Percentiles rank a stretch among this genome's conserved stretches.
phyloP scores from a whole-genome alignment of 352 stramenopile genomes.

The Globisporangium okanoganense region DNA sequence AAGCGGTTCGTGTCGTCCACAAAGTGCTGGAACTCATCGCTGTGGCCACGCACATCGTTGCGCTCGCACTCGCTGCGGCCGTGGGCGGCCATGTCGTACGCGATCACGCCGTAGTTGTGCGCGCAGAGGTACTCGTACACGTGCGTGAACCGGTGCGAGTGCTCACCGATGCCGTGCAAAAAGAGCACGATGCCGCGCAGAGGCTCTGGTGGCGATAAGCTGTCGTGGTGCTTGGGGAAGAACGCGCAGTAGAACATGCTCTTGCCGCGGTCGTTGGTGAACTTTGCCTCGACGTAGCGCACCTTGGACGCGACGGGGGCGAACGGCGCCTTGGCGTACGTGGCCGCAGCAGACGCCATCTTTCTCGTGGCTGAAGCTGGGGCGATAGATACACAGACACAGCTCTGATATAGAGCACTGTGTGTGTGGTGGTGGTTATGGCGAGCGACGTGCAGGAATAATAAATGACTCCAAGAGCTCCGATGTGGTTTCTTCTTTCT shows the following conservation, averaged over 20 bases:
- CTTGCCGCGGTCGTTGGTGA: constrained; percentile 43
- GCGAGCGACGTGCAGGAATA: not conserved
- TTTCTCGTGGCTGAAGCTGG: not conserved
- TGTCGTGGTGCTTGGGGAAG: constrained; percentile 24
- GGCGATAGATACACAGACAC: no score
- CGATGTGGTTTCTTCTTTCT: no score
- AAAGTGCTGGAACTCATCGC: constrained; percentile 54
- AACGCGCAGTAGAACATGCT: constrained; percentile 54
- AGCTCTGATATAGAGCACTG: no score
- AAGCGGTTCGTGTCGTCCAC: constrained; percentile 72
- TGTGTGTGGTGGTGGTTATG: no score
- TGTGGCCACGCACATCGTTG: constrained; percentile 31
- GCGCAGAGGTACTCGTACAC: constrained; percentile 47
- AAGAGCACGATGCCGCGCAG: constrained; percentile 54
- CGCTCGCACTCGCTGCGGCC: constrained; percentile 49
- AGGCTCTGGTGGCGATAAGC: constrained; percentile 1
- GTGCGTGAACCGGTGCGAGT: constrained; percentile 55
- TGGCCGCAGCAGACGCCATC: not conserved
- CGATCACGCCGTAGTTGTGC: constrained; percentile 46
- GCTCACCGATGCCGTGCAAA: constrained; percentile 61
- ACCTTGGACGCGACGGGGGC: constrained; percentile 7
- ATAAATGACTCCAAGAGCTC: not conserved
- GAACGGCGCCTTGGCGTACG: not conserved
- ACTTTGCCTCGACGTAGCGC: constrained; percentile 35
- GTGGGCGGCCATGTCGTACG: constrained; percentile 62